phyloP scores from a whole-genome alignment of 139 green algal genomes.

The Asterochloris erici region DNA sequence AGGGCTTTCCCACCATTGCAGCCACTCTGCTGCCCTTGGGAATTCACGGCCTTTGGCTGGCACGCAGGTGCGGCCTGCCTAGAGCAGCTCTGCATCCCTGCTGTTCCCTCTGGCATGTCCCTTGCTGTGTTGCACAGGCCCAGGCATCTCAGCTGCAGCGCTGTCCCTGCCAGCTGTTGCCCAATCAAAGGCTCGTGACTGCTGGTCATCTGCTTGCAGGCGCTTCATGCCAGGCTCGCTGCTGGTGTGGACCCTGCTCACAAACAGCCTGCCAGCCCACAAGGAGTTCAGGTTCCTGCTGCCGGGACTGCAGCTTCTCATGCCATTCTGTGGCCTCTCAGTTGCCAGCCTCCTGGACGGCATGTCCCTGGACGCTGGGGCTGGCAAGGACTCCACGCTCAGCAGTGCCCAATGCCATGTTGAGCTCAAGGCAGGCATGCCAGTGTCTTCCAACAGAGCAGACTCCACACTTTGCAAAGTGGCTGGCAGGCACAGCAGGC shows the following conservation, averaged over 20 bases:
- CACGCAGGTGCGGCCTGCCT: not conserved
- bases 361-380: too few species aligned
- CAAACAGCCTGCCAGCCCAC: constrained; percentile 51
- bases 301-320: constrained; percentile 43
- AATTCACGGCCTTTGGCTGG: not conserved
- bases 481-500: too few species aligned
- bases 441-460: too few species aligned
- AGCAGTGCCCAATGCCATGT: too few species aligned
- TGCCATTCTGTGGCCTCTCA: constrained; percentile 32
- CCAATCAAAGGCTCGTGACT: too few species aligned
- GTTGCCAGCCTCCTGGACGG: not conserved
- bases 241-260: constrained; percentile 15
- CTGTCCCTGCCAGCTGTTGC: not conserved
- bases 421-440: too few species aligned
- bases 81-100: not conserved
- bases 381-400: too few species aligned
- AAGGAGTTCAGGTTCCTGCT: constrained; percentile 62
- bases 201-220: not conserved
- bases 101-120: not conserved
- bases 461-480: too few species aligned
- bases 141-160: not conserved
- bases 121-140: not conserved
- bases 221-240: constrained; percentile 15
- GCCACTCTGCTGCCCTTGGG: constrained; percentile 30
- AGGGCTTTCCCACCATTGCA: constrained; percentile 33